Evolutionary conservation across 2,329 filamentous ascomycete species (phyloP).

Genomic region (Pseudogymnoascus sp.): DNA sequence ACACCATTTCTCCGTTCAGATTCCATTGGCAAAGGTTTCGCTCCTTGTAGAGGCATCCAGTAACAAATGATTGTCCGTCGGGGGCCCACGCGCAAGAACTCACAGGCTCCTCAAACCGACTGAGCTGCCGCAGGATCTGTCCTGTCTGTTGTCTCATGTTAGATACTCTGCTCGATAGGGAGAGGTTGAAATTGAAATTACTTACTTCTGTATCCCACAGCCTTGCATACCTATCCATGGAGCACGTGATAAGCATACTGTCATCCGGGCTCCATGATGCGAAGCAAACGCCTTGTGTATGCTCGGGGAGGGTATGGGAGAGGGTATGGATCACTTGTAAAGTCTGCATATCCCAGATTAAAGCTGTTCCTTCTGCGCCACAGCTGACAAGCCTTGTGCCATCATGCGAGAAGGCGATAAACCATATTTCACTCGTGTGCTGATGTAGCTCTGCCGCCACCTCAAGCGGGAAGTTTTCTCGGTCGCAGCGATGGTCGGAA

Average conservation of each 20-base stretch:
- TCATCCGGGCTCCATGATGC: slow-evolving; percentile 91
- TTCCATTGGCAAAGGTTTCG: slow-evolving; percentile 65
- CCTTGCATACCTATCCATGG: slow-evolving; percentile 61
- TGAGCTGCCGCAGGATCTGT: slow-evolving; percentile 52
- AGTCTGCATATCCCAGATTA: slow-evolving; percentile 71
- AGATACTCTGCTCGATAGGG: neutral
- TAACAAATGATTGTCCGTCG: slow-evolving; percentile 69
- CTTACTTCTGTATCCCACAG: slow-evolving; percentile 67
- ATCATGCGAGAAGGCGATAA: slow-evolving; percentile 81
- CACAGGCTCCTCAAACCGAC: slow-evolving; percentile 72
- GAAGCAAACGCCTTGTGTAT: slow-evolving; percentile 66
- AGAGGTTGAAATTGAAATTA: slow-evolving; percentile 10
- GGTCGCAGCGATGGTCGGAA: slow-evolving; percentile 77
- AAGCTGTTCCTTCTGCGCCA: slow-evolving; percentile 63
- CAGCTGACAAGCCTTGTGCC: slow-evolving; percentile 76
- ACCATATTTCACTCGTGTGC: slow-evolving; percentile 82
- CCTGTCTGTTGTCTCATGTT: slow-evolving; percentile 44
- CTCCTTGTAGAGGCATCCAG: slow-evolving; percentile 64
- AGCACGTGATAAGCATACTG: slow-evolving; percentile 75
- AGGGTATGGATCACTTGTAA: slow-evolving; percentile 54
- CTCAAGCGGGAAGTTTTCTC: slow-evolving; percentile 68
- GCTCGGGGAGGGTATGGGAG: slow-evolving; percentile 44
- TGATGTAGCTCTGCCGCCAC: slow-evolving; percentile 62
- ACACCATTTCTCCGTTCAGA: slow-evolving; percentile 50
- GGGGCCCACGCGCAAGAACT: slow-evolving; percentile 85